A percentile compares a stretch with the other conserved stretches of the same genome.
Conservation (phyloP, 2,329 filamentous ascomycete species). For the Scopulariopsis brevicaulis region DNA sequence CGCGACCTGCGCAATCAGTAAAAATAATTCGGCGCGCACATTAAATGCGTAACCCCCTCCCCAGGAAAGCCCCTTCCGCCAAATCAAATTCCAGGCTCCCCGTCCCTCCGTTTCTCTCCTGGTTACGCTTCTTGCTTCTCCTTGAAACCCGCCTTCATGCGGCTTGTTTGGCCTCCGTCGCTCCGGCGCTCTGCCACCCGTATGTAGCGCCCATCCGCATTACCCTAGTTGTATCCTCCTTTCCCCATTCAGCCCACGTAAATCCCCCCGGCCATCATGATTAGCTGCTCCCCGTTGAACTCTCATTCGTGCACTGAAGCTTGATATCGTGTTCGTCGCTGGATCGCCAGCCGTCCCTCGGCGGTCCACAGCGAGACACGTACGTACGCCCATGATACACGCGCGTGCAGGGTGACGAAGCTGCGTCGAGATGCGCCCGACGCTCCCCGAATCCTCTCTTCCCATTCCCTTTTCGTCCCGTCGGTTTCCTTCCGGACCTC, state of each 20-base stretch:
- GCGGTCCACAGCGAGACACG: neutral
- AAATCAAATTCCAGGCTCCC: neutral
- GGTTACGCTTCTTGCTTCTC: neutral
- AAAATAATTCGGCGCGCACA: slow-evolving; percentile 8
- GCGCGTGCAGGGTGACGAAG: neutral
- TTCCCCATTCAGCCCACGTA: neutral
- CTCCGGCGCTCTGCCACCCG: neutral
- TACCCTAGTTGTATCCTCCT: neutral
- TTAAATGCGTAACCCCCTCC: neutral
- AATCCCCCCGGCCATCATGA: neutral
- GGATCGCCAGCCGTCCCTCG: neutral
- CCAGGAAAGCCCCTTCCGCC: neutral
- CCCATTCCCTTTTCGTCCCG: too few species aligned
- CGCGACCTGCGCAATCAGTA: slow-evolving; percentile 45
- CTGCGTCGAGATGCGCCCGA: neutral
- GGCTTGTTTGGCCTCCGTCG: neutral
- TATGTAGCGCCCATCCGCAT: neutral
- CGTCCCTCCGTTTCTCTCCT: neutral
- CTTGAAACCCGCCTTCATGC: neutral
- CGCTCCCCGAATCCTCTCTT: neutral
- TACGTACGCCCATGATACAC: neutral
- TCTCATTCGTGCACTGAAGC: neutral
- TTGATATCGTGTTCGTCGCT: neutral
- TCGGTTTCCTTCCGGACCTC: too few species aligned
- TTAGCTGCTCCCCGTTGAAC: neutral